Evolutionary conservation across 768 basidiomycete species (phyloP), one percentile per base, ranked within the genome.

Genomic region (Panaeolus cyanescens): DNA sequence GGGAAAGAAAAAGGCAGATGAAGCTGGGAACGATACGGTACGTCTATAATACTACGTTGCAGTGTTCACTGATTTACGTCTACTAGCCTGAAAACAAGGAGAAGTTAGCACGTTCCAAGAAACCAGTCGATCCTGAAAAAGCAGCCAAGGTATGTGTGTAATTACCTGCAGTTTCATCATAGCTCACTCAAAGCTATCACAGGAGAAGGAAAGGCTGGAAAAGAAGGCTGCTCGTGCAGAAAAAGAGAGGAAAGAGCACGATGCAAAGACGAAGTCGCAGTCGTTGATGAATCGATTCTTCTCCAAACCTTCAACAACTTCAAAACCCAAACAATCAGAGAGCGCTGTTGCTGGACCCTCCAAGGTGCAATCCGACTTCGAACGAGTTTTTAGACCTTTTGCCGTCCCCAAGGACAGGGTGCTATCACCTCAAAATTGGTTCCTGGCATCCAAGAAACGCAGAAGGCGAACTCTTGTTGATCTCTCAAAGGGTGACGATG

Each of bases 201-300:
- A 93, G 91, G 87, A 88, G 64, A 90, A 87, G 68, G 88, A 89
- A 56, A 83, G 80, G 59, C 75, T 80, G 54, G 89, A 89, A 66
- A 89, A 84, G 75, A 90, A 86, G 66, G 80, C 79, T 0, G 88
- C 86, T 9, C 91, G 85, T 67, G 81, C 77, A 2, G 90, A 92
- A 67, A 88, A 84, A 68, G 88, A 90, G 66, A 87, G 83, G 76
- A 91, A 86, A 71, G 84, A 84, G 62, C 85, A 86, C 60, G 87
- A 90, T 65, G 84, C 85, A 2, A 85, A 89, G 56, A 83, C 85
- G 58, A 93, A 86, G 72, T 91, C 92, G 4, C 84, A 87, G 31
- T 88, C 86, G 7, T 74, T 92, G 12, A 87, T 96, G 86, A 82
- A 85, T 0, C 90, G 76, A 69, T 95, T 94, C 77, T 93, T 95